phyloP scores from a whole-genome alignment of 2,329 filamentous ascomycete genomes.

The Clarireedia homoeocarpa region DNA sequence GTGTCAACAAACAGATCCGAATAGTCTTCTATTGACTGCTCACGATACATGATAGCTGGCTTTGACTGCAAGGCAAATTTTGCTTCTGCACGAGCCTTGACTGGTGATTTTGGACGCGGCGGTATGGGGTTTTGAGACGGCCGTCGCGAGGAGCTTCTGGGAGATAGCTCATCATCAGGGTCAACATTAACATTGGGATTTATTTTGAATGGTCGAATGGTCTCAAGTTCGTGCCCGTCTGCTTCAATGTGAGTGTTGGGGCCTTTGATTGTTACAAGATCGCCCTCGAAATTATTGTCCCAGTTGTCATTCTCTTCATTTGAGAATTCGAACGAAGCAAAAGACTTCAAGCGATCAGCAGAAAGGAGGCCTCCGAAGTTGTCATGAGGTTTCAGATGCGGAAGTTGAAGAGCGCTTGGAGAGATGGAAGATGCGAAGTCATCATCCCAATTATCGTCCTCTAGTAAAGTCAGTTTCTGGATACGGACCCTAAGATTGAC shows the following conservation, averaged over 20 bases:
- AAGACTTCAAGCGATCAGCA: constrained; percentile 85
- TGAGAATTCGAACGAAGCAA: constrained; percentile 66
- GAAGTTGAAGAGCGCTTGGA: constrained; percentile 73
- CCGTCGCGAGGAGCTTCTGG: constrained; percentile 22
- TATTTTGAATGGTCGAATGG: constrained; percentile 48
- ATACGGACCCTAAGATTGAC: constrained; percentile 4
- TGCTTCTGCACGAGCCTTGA: constrained; percentile 39
- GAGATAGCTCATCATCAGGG: constrained; percentile 18
- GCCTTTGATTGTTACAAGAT: constrained; percentile 66
- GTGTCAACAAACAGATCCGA: constrained; percentile 81
- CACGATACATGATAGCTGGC: constrained; percentile 61
- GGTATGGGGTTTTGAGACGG: constrained; percentile 20
- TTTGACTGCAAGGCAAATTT: constrained; percentile 55
- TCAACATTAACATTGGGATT: constrained; percentile 27
- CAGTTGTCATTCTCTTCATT: constrained; percentile 59
- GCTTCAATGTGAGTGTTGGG: constrained; percentile 41
- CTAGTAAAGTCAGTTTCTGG: constrained; percentile 34
- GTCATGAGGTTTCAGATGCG: constrained; percentile 84
- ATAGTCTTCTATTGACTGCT: constrained; percentile 82
- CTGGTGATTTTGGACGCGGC: constrained; percentile 34
- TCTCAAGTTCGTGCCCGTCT: constrained; percentile 50
- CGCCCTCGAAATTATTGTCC: constrained; percentile 71
- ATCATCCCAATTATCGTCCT: constrained; percentile 95
- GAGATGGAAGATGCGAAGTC: constrained; percentile 91
- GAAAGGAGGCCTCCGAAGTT: constrained; percentile 87